phyloP scores from a whole-genome alignment of 2,329 filamentous ascomycete species.

The Diaporthe batatas region DNA sequence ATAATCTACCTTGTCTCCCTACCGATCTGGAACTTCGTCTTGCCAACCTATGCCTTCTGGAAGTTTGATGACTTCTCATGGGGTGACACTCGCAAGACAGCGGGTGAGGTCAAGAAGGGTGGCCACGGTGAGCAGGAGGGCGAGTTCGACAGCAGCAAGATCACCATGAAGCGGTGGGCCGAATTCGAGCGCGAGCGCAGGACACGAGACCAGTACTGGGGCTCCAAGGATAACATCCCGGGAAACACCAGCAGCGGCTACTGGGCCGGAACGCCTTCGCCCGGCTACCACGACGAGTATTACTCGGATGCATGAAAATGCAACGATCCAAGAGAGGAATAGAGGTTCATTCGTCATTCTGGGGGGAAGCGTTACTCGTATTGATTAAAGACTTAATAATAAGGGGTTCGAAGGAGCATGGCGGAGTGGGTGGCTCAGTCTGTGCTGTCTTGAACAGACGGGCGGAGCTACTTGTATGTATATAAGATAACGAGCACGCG shows the following conservation, averaged over 20 bases:
- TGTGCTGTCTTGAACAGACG: slow-evolving; percentile 1
- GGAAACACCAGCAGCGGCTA: slow-evolving; percentile 50
- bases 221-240: slow-evolving; percentile 64
- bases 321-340: no score
- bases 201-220: slow-evolving; percentile 64
- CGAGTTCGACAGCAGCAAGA: slow-evolving; percentile 98
- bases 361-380: slow-evolving; percentile 5
- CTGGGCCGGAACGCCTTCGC: slow-evolving; percentile 57
- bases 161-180: slow-evolving; percentile 98
- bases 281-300: slow-evolving; percentile 66
- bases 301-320: slow-evolving; percentile 63
- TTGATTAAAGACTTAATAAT: slow-evolving; percentile 21
- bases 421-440: slow-evolving; percentile 2
- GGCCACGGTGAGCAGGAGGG: slow-evolving; percentile 86
- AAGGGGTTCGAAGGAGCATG: slow-evolving; percentile 11
- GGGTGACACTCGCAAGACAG: slow-evolving; percentile 97
- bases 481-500: slow-evolving; percentile 32
- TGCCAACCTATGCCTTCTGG: slow-evolving; percentile 96
- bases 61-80: slow-evolving; percentile 99
- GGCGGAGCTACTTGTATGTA: slow-evolving; percentile 18
- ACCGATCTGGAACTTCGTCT: slow-evolving; percentile 97
- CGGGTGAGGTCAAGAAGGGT: slow-evolving; percentile 88
- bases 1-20: slow-evolving; percentile 92
- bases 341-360: background rate
- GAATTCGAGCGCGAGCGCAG: slow-evolving; percentile 86